Percentiles rank a stretch among this genome's conserved stretches.
Conservation (phyloP, 345 rosid genomes). For the Sisymbrium irio region DNA sequence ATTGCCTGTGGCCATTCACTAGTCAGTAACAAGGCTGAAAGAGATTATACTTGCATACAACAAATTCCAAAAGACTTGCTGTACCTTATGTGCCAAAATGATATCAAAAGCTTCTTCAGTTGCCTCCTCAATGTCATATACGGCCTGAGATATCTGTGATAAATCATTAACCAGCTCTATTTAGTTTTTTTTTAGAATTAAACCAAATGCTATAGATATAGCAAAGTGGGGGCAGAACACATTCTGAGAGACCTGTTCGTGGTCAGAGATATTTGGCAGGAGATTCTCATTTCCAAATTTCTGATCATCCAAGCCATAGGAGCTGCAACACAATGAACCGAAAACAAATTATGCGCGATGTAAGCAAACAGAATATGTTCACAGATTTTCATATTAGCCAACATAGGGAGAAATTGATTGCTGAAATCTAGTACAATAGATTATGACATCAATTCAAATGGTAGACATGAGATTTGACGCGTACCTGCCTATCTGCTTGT, state of each 20-base stretch:
- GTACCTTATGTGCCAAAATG: constrained; percentile 72
- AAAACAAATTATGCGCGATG: background rate
- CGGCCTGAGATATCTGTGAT: constrained; percentile 76
- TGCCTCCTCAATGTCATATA: constrained; percentile 92
- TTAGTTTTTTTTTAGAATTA: background rate
- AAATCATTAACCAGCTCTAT: constrained; percentile 5
- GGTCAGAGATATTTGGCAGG: constrained; percentile 65
- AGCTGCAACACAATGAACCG: constrained; percentile 44
- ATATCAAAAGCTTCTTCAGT: constrained; percentile 77
- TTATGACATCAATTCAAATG: background rate
- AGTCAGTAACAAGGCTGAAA: constrained; percentile 10
- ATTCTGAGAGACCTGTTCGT: constrained; percentile 60
- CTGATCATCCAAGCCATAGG: constrained; percentile 76
- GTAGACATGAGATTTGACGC: constrained; percentile 8
- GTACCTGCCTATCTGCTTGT: constrained; percentile 85
- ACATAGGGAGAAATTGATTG: background rate
- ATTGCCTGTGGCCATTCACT: constrained; percentile 58
- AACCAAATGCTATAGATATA: background rate
- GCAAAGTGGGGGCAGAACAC: constrained; percentile 1
- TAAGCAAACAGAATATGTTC: background rate
- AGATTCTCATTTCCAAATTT: constrained; percentile 74
- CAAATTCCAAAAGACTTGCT: background rate
- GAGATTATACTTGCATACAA: constrained; percentile 3
- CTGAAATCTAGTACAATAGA: background rate
- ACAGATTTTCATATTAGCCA: background rate